phyloP scores from a whole-genome alignment of 2,329 filamentous ascomycete species.

The Helicocarpus griseus region DNA sequence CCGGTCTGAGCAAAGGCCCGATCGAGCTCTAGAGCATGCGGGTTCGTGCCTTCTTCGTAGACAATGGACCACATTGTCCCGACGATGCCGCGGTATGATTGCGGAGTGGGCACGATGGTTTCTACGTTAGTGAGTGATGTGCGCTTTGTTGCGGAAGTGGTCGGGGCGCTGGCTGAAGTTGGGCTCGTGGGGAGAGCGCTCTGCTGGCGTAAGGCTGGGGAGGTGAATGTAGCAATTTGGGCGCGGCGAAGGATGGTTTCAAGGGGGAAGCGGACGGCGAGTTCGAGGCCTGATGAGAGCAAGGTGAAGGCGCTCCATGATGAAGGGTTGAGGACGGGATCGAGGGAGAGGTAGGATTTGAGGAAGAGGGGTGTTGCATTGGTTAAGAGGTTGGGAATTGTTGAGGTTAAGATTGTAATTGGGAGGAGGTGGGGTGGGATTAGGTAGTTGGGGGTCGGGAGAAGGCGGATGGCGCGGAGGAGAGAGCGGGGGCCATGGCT shows the following conservation, averaged over 20 bases:
- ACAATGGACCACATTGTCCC: conserved; percentile 85
- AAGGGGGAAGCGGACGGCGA: conserved; percentile 78
- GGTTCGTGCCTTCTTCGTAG: conserved; percentile 61
- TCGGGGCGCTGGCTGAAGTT: conserved; percentile 7
- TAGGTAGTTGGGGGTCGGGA: conserved; percentile 61
- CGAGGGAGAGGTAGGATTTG: conserved; percentile 73
- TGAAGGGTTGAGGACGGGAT: conserved; percentile 69
- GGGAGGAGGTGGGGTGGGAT: conserved; percentile 62
- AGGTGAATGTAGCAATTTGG: conserved; percentile 63
- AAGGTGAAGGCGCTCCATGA: conserved; percentile 78
- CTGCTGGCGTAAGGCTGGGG: conserved; percentile 39
- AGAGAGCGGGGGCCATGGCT: conserved; percentile 66
- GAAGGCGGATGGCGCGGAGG: conserved; percentile 62
- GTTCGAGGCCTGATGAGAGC: conserved; percentile 64
- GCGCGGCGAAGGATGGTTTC: conserved; percentile 86
- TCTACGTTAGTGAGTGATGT: conserved; percentile 40
- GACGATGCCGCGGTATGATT: conserved; percentile 74
- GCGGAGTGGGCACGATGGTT: conserved; percentile 65
- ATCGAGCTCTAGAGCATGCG: conserved; percentile 37
- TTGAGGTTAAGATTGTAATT: conserved; percentile 79
- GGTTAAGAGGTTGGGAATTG: conserved; percentile 72
- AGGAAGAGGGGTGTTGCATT: conserved; percentile 77
- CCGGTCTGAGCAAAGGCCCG: conserved; percentile 8
- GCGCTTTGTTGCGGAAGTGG: neutral
- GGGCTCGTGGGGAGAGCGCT: conserved; percentile 14